Percentiles rank a stretch among this genome's conserved stretches.
These are phyloP conservation scores for Ampelocalamus luodianensis DNA, from an alignment of 176 grass and related monocot species.

Conservation along the genomic window DNA sequence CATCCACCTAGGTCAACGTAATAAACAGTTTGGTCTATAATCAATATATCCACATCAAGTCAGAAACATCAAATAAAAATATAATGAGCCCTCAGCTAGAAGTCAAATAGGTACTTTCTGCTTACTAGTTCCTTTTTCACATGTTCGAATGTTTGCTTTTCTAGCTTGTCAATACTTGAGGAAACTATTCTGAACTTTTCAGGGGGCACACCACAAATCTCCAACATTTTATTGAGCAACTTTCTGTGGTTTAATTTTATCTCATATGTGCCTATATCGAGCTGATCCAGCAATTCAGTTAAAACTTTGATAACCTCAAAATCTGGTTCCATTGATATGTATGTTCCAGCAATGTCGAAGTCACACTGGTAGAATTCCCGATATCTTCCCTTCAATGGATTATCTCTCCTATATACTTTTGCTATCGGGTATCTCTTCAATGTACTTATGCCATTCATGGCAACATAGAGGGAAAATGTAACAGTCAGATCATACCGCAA, in stretches of 20 bases:
- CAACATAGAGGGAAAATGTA: slow-evolving; percentile 86
- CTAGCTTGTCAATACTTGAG: slow-evolving; percentile 96
- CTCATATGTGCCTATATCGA: slow-evolving; percentile 88
- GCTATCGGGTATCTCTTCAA: slow-evolving; percentile 96
- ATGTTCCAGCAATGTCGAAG: slow-evolving; percentile 90
- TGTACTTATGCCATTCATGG: slow-evolving; percentile 84
- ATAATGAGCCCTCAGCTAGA: neutral
- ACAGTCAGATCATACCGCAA: slow-evolving; percentile 96
- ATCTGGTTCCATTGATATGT: slow-evolving; percentile 87
- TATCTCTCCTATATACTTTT: slow-evolving; percentile 98
- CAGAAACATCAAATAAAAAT: slow-evolving; percentile 3
- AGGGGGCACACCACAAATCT: slow-evolving; percentile 91
- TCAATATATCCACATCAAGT: slow-evolving; percentile 8
- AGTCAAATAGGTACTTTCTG: slow-evolving; percentile 21
- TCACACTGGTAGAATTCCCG: slow-evolving; percentile 98
- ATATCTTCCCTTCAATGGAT: slow-evolving; percentile 91
- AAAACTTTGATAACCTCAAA: slow-evolving; percentile 93
- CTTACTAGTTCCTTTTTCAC: slow-evolving; percentile 93
- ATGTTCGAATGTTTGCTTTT: slow-evolving; percentile 90
- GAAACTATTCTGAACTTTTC: slow-evolving; percentile 99
- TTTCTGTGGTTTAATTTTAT: slow-evolving; percentile 97
- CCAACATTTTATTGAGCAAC: slow-evolving; percentile 88
- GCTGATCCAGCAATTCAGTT: slow-evolving; percentile 83
- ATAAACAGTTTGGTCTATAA: slow-evolving; percentile 2
- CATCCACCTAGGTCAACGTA: slow-evolving; percentile 65